These are phyloP conservation scores for Pseudogymnoascus sp. DNA, from an alignment of 2,329 filamentous ascomycete species.

Conservation along the genomic window DNA sequence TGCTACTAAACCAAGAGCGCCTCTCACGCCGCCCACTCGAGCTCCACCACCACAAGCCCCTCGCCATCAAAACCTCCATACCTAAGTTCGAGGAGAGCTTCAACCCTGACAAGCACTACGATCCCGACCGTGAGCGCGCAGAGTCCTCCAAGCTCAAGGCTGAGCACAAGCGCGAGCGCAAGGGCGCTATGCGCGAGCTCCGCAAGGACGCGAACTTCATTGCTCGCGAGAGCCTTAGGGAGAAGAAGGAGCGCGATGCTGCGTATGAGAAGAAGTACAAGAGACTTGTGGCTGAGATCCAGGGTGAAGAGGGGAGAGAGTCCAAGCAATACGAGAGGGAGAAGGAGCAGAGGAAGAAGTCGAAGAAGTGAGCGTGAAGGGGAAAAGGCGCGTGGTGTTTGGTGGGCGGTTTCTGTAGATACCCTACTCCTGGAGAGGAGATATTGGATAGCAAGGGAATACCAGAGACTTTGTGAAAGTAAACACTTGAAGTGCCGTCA, in stretches of 20 bases:
- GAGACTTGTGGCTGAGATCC: constrained; percentile 86
- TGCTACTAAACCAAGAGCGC: constrained; percentile 52
- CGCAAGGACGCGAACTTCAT: constrained; percentile 94
- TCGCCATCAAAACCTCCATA: constrained; percentile 78
- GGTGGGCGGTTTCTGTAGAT: constrained; percentile 3
- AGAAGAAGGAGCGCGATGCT: constrained; percentile 89
- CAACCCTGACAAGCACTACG: constrained; percentile 95
- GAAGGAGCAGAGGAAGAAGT: constrained; percentile 64
- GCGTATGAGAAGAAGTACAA: constrained; percentile 97
- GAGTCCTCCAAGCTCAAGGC: constrained; percentile 76
- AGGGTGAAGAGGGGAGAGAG: constrained; percentile 83
- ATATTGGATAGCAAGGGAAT: background rate
- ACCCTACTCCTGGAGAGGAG: constrained; percentile 1
- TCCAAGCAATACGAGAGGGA: constrained; percentile 84
- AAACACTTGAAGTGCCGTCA: background rate
- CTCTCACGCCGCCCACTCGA: constrained; percentile 69
- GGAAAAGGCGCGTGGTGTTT: background rate
- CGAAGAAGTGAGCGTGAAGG: constrained; percentile 36
- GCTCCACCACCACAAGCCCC: constrained; percentile 79
- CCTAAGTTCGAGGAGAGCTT: constrained; percentile 96
- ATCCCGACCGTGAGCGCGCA: constrained; percentile 82
- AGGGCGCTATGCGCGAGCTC: constrained; percentile 88
- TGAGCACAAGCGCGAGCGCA: constrained; percentile 91
- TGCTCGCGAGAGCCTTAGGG: constrained; percentile 75
- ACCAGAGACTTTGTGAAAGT: background rate